Evolutionary conservation across 441 rosid genomes (phyloP), one percentile per base, ranked within the genome.

Genomic region (Syzygium syzygioides): DNA sequence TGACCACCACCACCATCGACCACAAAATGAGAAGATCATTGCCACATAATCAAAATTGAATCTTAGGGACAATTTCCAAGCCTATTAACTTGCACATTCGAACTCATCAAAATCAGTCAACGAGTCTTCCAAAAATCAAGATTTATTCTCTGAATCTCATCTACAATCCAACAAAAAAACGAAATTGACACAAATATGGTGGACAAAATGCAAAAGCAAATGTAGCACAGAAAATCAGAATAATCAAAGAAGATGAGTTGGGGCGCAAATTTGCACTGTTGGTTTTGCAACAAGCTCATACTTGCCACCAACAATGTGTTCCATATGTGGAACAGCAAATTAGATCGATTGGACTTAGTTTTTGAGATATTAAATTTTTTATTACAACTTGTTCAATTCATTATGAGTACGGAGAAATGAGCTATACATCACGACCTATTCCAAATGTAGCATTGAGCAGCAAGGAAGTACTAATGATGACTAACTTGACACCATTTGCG

Each of bases 71-170:
- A 17, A 17, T 32, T 8, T 17, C 41, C 0, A 30, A 17, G 41
- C 41, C 76, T 66, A 2, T 64, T 23, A 64, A 64, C 76, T 64
- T 64, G 23, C 37, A 12, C 45, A 32, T 68, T 32, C 12, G 76
- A 64, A 30, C 41, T 64, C 76, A 15, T 30, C 76, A 0, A 64
- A 34, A 68, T 68, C 7, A 34, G 6, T 68, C 48, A 68, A 12
- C 48, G 14, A 0, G 0, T 34, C 48, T 68, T 34, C 0, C 4
- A 34, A 68, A 68, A 19, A 10, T 68, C 48, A 12, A 34, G 28
- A 48, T 34, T 68, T 1, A 1, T 68, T 66, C 79, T 32, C 79
- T 9, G 25, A 32, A 66, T 66, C 32, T 66, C 1, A 32, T 32
- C 79, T 66, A 18, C 76, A 30, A 32, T 66, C 7, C 79, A 32